Percentiles rank a stretch among this genome's conserved stretches.
Conservation (phyloP, 2,329 filamentous ascomycete species). For the Calonectria hawksworthii region DNA sequence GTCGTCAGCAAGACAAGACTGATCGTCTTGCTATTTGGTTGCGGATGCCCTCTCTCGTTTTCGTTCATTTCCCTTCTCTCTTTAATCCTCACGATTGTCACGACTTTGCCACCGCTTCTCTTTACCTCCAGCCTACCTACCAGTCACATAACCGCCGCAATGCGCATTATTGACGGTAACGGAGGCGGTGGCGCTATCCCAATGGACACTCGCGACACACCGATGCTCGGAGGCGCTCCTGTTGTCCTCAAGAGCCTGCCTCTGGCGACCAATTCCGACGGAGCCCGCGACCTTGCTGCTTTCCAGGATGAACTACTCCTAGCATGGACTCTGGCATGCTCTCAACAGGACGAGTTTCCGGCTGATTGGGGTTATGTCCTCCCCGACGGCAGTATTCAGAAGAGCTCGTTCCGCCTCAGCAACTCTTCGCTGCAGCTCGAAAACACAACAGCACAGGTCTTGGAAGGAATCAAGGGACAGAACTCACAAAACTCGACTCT, state of each 20-base stretch:
- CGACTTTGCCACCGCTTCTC: slow-evolving; percentile 9
- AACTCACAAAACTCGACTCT: background rate
- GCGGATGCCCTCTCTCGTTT: slow-evolving; percentile 2
- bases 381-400: slow-evolving; percentile 29
- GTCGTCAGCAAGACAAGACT: slow-evolving; percentile 11
- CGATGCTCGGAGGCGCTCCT: background rate
- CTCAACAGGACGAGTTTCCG: slow-evolving; percentile 15
- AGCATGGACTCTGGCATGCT: slow-evolving; percentile 31
- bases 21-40: background rate
- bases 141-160: slow-evolving; percentile 24
- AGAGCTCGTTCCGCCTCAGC: slow-evolving; percentile 29
- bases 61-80: background rate
- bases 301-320: slow-evolving; percentile 29
- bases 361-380: slow-evolving; percentile 33
- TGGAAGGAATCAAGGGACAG: slow-evolving; percentile 27
- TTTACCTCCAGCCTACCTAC: background rate
- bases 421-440: slow-evolving; percentile 22
- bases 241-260: slow-evolving; percentile 28
- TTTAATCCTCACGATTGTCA: slow-evolving; percentile 11
- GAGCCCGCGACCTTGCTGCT: slow-evolving; percentile 19
- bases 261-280: slow-evolving; percentile 10
- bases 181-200: slow-evolving; percentile 33
- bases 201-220: slow-evolving; percentile 15
- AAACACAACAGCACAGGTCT: slow-evolving; percentile 30
- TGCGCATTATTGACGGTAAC: slow-evolving; percentile 41